Percentiles rank a stretch among this genome's conserved stretches.
Conservation (phyloP, 2,329 filamentous ascomycete species). For the Colletotrichum siamense region DNA sequence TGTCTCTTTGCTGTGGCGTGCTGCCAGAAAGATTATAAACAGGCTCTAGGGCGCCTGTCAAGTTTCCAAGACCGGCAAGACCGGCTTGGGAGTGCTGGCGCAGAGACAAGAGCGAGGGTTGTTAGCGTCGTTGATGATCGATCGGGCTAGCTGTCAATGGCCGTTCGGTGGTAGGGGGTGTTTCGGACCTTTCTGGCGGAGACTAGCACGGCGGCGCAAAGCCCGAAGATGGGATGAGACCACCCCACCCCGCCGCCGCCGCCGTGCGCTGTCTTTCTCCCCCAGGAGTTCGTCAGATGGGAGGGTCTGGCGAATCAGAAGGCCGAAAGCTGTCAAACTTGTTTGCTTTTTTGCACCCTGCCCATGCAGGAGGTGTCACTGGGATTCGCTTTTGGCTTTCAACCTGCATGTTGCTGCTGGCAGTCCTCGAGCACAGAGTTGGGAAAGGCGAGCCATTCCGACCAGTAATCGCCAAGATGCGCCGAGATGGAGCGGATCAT, state of each 20-base stretch:
- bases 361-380: not conserved
- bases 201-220: slow-evolving; percentile 12
- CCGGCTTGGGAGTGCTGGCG: not conserved
- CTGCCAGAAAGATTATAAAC: not conserved
- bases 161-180: not conserved
- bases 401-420: slow-evolving; percentile 21
- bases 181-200: slow-evolving; percentile 8
- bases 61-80: not conserved
- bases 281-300: not conserved
- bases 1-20: not conserved
- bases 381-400: not conserved
- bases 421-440: slow-evolving; percentile 23
- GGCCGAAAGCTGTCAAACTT: not conserved
- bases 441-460: slow-evolving; percentile 29
- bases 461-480: slow-evolving; percentile 36
- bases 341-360: not conserved
- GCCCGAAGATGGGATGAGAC: slow-evolving; percentile 18
- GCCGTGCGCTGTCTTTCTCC: not conserved
- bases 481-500: slow-evolving; percentile 30
- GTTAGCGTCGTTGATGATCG: not conserved
- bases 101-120: not conserved
- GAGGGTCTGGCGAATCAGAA: not conserved
- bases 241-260: not conserved
- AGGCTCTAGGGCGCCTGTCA: not conserved
- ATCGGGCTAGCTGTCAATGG: not conserved